Conservation (phyloP, 2,329 filamentous ascomycete genomes). For the Colletotrichum gigasporum region DNA sequence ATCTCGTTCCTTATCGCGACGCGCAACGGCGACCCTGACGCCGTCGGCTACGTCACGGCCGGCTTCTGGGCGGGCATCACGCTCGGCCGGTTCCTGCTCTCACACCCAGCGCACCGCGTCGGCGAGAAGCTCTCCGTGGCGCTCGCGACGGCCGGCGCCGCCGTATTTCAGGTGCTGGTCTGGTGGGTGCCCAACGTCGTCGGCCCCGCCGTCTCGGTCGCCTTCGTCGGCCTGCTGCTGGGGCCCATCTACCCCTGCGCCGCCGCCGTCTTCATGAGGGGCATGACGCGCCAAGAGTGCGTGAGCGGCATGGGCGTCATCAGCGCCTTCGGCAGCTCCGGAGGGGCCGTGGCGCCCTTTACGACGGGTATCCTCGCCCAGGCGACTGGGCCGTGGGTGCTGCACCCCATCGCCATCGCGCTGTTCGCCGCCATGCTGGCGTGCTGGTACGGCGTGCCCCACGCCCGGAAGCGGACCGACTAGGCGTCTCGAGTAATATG, state of each 20-base stretch:
- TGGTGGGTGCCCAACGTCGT: conserved; percentile 83
- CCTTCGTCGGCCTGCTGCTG: conserved; percentile 77
- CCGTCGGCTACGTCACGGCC: conserved; percentile 83
- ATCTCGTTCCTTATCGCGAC: conserved; percentile 84
- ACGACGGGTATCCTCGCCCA: conserved; percentile 72
- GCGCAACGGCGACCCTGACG: conserved; percentile 73
- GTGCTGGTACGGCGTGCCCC: conserved; percentile 71
- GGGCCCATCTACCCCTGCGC: conserved; percentile 84
- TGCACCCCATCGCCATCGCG: conserved; percentile 73
- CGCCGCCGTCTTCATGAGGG: conserved; percentile 68
- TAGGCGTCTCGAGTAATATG: conserved; percentile 46
- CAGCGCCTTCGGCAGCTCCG: conserved; percentile 73
- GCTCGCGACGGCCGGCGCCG: conserved; percentile 66
- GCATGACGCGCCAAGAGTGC: conserved; percentile 67
- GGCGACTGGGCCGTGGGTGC: conserved; percentile 68
- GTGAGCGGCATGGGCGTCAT: conserved; percentile 74
- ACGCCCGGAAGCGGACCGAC: conserved; percentile 66
- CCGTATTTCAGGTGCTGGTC: conserved; percentile 77
- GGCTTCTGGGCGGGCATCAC: conserved; percentile 80
- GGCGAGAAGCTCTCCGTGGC: conserved; percentile 79
- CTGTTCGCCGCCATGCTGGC: conserved; percentile 72
- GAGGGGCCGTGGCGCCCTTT: conserved; percentile 74
- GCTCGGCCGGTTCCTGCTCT: conserved; percentile 76
- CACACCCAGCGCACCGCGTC: conserved; percentile 70
- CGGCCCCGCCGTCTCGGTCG: conserved; percentile 72